These are phyloP conservation scores for Debaryomyces udenii DNA, from an alignment of 1,139 yeast species.

Conservation along the genomic window DNA sequence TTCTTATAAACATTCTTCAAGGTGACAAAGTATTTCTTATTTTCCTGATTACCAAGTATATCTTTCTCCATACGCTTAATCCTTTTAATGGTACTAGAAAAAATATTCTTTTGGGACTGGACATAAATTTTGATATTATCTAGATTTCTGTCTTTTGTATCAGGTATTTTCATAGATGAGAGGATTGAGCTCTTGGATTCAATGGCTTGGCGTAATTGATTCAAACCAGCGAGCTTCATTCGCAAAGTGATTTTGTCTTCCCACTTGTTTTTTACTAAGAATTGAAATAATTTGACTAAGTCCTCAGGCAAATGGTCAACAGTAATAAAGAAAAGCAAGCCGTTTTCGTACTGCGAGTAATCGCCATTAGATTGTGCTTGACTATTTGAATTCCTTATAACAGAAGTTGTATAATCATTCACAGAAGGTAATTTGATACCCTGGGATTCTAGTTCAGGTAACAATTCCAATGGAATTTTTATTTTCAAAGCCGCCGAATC, in stretches of 20 bases:
- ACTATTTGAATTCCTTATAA: constrained; percentile 17
- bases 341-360: constrained; percentile 32
- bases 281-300: constrained; percentile 55
- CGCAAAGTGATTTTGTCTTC: constrained; percentile 50
- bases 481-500: constrained; percentile 66
- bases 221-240: constrained; percentile 61
- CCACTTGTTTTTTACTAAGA: constrained; percentile 46
- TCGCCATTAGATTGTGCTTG: constrained; percentile 10
- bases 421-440: constrained; percentile 51
- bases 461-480: constrained; percentile 43
- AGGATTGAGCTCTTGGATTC: constrained; percentile 45
- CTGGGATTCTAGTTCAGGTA: constrained; percentile 37
- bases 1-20: constrained; percentile 60
- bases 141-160: constrained; percentile 15
- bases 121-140: constrained; percentile 40
- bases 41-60: constrained; percentile 40
- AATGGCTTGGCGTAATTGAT: constrained; percentile 56
- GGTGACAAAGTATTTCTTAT: constrained; percentile 46
- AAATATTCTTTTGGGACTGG: constrained; percentile 50
- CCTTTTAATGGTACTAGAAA: constrained; percentile 47
- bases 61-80: constrained; percentile 55
- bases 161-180: constrained; percentile 18
- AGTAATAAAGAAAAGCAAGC: constrained; percentile 47
- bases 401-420: constrained; percentile 51
- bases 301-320: constrained; percentile 45